Evolutionary conservation across 2,329 filamentous ascomycete genomes (phyloP), one percentile per base, ranked within the genome.

Genomic region (Cladosporium colombiae): DNA sequence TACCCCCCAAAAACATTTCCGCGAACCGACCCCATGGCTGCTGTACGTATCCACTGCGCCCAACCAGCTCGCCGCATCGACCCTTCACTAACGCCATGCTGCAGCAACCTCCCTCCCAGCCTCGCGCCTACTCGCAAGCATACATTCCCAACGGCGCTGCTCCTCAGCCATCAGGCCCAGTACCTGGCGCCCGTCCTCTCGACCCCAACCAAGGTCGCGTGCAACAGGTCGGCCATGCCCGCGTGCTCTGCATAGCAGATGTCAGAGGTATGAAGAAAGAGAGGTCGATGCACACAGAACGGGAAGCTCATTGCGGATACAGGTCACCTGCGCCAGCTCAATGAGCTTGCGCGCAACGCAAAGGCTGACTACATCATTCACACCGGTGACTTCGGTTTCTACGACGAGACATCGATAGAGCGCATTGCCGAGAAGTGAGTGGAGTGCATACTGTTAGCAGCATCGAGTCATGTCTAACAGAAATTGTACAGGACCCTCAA

Each of bases 351-450:
- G 70, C 96, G 92, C 80, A 91, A 95, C 77, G 94, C 95, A 69
- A 91, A 91, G 77, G 95, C 95, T 74, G 93, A 97, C 81, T 93
- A 97, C 82, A 97, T 99, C 80, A 93, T 99, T 75, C 95, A 99
- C 70, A 99, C 95, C 23, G 95, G 95, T 79, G 95, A 99, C 79
- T 99, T 99, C 78, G 95, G 95, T 69, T 99, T 99, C 82, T 99
- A 99, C 82, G 95, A 99, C 79, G 91, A 96, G 74, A 92, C 90
- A 64, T 99, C 95, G 40, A 84, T 99, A 71, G 94, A 98, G 75
- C 90, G 95, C 75, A 98, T 99, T 82, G 95, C 95, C 49, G 95
- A 99, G 80, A 99, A 99, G 92, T 96, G 82, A 83, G 89, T 82
- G 10, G 25, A 18, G 50, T 56, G 23, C 29, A 16, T 21, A 16